phyloP scores from a whole-genome alignment of 345 rosid species.

The Dipteronia dyeriana region DNA sequence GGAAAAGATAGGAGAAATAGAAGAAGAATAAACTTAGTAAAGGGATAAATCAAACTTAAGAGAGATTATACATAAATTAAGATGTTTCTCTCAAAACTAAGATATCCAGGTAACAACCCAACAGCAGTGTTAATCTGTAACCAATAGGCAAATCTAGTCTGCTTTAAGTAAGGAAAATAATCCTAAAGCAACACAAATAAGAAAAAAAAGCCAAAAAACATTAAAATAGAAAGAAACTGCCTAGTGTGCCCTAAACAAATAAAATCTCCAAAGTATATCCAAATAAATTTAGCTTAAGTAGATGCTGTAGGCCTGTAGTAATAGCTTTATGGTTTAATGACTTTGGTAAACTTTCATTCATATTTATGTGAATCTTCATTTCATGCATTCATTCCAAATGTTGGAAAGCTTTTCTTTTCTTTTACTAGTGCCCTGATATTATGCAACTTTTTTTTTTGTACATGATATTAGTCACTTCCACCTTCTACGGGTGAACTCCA shows the following conservation, averaged over 20 bases:
- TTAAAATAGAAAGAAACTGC: neutral
- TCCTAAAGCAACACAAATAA: neutral
- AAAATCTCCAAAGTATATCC: neutral
- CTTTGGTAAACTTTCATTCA: neutral
- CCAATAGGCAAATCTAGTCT: neutral
- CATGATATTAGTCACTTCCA: slow-evolving; percentile 61
- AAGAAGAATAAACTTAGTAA: neutral
- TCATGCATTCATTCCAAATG: neutral
- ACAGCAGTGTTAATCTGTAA: neutral
- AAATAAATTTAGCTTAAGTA: neutral
- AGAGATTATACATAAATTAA: neutral
- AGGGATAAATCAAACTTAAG: neutral
- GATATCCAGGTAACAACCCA: neutral
- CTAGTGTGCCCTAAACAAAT: neutral
- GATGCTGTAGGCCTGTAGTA: neutral
- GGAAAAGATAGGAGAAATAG: neutral
- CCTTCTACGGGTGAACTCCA: slow-evolving; percentile 88
- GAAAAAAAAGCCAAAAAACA: neutral
- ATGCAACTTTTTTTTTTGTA: slow-evolving; percentile 6
- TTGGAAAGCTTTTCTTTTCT: slow-evolving; percentile 2
- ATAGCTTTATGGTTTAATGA: neutral
- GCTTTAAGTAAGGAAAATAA: neutral
- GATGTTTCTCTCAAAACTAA: neutral
- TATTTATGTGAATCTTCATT: slow-evolving; percentile 6
- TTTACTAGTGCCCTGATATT: slow-evolving; percentile 9